phyloP scores from a whole-genome alignment of 768 basidiomycete species.

The Ramaria sp. region DNA sequence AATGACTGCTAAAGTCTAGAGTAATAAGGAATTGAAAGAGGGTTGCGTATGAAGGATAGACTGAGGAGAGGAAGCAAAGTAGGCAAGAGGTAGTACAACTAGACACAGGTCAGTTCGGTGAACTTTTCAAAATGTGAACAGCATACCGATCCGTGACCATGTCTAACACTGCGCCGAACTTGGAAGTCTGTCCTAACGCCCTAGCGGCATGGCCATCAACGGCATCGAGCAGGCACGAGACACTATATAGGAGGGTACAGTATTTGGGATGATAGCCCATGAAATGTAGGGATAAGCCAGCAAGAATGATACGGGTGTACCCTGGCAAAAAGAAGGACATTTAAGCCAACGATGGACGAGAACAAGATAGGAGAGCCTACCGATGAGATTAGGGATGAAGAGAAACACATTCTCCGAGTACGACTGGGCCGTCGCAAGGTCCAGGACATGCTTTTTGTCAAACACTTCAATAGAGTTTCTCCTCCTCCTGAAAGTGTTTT shows the following conservation, averaged over 20 bases:
- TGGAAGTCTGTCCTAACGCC: conserved; percentile 79
- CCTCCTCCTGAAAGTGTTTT: conserved; percentile 22
- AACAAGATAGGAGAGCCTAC: conserved; percentile 30
- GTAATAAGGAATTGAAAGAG: conserved; percentile 93
- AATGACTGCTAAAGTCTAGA: conserved; percentile 95
- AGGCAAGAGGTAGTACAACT: conserved; percentile 96
- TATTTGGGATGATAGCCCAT: conserved; percentile 95
- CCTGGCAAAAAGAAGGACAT: conserved; percentile 34
- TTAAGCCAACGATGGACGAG: neutral
- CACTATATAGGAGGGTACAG: conserved; percentile 78
- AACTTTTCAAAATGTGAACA: neutral
- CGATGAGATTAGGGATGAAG: conserved; percentile 95
- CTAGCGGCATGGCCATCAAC: conserved; percentile 92
- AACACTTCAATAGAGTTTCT: conserved; percentile 56
- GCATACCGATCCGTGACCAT: conserved; percentile 97
- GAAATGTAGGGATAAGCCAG: conserved; percentile 77
- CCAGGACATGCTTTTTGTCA: conserved; percentile 78
- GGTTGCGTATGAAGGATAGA: conserved; percentile 77
- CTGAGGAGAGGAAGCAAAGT: conserved; percentile 85
- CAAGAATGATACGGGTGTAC: conserved; percentile 84
- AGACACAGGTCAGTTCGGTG: neutral
- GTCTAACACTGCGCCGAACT: conserved; percentile 95
- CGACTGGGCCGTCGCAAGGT: conserved; percentile 75
- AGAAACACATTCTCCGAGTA: conserved; percentile 96
- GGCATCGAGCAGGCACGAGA: conserved; percentile 91